Percentiles rank a stretch among this genome's conserved stretches.
phyloP scores from a whole-genome alignment of 192 early-diverging fungal genomes.

The Coemansia sp. region DNA sequence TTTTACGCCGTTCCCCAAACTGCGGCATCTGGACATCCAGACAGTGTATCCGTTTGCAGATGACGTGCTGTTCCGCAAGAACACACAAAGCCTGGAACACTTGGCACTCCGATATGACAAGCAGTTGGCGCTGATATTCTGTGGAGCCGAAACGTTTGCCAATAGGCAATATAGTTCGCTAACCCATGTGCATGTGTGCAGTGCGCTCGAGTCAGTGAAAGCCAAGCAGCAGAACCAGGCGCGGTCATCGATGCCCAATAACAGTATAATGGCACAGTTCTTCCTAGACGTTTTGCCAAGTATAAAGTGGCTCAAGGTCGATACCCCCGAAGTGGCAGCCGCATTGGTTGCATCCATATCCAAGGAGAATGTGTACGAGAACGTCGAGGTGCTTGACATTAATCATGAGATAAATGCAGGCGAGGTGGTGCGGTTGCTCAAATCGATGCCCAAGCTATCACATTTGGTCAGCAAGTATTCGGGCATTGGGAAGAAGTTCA shows the following conservation, averaged over 20 bases:
- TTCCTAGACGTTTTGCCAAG: neutral
- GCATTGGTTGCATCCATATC: neutral
- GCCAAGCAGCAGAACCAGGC: neutral
- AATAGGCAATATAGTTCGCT: neutral
- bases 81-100: conserved; percentile 1
- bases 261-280: conserved; percentile 1
- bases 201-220: neutral
- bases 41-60: conserved; percentile 18
- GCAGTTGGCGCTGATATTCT: conserved; percentile 8
- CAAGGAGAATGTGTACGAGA: neutral
- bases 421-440: conserved; percentile 3
- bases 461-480: neutral
- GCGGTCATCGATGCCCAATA: neutral
- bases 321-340: neutral
- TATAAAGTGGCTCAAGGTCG: neutral
- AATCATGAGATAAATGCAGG: neutral
- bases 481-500: neutral
- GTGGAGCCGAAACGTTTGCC: conserved; percentile 4
- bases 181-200: neutral
- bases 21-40: conserved; percentile 1
- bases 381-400: neutral
- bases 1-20: conserved; percentile 6
- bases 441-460: neutral
- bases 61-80: conserved; percentile 12
- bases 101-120: conserved; percentile 9